These are phyloP conservation scores for Rhexocercosporidium sp. DNA, from an alignment of 2,329 filamentous ascomycete species.

Conservation along the genomic window DNA sequence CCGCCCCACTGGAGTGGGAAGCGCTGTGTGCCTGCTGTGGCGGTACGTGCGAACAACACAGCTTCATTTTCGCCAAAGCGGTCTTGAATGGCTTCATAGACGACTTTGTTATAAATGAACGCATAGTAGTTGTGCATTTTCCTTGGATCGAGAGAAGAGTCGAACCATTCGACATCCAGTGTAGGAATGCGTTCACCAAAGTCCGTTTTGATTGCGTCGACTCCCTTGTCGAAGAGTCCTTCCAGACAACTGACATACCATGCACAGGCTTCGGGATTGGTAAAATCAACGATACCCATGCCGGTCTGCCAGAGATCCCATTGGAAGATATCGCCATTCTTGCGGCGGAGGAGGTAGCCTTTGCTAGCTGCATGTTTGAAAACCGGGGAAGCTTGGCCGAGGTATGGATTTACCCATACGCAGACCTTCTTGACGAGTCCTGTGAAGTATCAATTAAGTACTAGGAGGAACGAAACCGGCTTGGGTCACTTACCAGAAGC, in stretches of 20 bases:
- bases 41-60: slow-evolving; percentile 63
- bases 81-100: slow-evolving; percentile 59
- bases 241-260: slow-evolving; percentile 61
- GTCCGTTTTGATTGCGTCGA: slow-evolving; percentile 68
- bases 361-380: slow-evolving; percentile 61
- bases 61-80: slow-evolving; percentile 54
- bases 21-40: slow-evolving; percentile 62
- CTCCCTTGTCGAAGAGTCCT: slow-evolving; percentile 60
- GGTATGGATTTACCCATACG: slow-evolving; percentile 68
- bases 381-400: slow-evolving; percentile 63
- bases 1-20: slow-evolving; percentile 67
- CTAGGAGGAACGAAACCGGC: slow-evolving; percentile 24
- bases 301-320: slow-evolving; percentile 70
- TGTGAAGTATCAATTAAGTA: slow-evolving; percentile 54
- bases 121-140: slow-evolving; percentile 71
- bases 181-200: slow-evolving; percentile 66
- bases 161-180: slow-evolving; percentile 58
- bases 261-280: slow-evolving; percentile 60
- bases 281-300: slow-evolving; percentile 68
- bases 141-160: slow-evolving; percentile 53
- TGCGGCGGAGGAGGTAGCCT: slow-evolving; percentile 63
- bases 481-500: slow-evolving; percentile 43
- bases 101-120: slow-evolving; percentile 64
- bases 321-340: slow-evolving; percentile 64
- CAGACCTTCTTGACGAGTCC: slow-evolving; percentile 52